These are phyloP conservation scores for Aspergillus nomiae DNA, from an alignment of 2,329 filamentous ascomycete species.

Conservation along the genomic window DNA sequence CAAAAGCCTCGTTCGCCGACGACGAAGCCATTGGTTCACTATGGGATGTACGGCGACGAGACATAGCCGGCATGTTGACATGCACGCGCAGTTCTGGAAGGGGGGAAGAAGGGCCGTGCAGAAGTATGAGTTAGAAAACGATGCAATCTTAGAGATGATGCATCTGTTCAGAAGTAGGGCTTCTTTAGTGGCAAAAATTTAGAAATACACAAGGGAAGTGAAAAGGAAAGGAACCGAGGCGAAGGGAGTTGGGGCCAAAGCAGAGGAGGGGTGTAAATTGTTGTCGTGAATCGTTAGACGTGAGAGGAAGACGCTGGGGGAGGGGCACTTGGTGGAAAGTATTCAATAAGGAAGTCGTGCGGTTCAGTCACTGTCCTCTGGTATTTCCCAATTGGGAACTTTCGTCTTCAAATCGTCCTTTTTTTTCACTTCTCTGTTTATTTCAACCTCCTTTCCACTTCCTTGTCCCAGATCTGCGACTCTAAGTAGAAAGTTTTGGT, in stretches of 20 bases:
- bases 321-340: conserved; percentile 7
- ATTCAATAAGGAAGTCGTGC: conserved; percentile 5
- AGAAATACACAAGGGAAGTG: conserved; percentile 3
- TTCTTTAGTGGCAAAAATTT: conserved; percentile 1
- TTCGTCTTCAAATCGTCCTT: conserved; percentile 9
- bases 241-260: conserved; percentile 1
- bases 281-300: conserved; percentile 6
- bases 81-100: conserved; percentile 12
- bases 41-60: conserved; percentile 40
- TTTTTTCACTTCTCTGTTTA: conserved; percentile 5
- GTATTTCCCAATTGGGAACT: conserved; percentile 18
- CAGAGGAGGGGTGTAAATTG: conserved; percentile 3
- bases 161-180: conserved; percentile 14
- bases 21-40: conserved; percentile 33
- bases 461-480: background rate
- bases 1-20: conserved; percentile 36
- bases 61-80: conserved; percentile 32
- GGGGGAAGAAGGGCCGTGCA: conserved; percentile 7
- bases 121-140: conserved; percentile 1
- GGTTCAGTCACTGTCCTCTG: conserved; percentile 9
- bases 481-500: background rate
- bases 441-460: background rate
- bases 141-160: conserved; percentile 14
- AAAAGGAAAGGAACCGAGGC: background rate
- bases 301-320: conserved; percentile 6